These are phyloP conservation scores for Tuber melanosporum DNA, from an alignment of 495 filamentous ascomycete species.

Conservation along the genomic window DNA sequence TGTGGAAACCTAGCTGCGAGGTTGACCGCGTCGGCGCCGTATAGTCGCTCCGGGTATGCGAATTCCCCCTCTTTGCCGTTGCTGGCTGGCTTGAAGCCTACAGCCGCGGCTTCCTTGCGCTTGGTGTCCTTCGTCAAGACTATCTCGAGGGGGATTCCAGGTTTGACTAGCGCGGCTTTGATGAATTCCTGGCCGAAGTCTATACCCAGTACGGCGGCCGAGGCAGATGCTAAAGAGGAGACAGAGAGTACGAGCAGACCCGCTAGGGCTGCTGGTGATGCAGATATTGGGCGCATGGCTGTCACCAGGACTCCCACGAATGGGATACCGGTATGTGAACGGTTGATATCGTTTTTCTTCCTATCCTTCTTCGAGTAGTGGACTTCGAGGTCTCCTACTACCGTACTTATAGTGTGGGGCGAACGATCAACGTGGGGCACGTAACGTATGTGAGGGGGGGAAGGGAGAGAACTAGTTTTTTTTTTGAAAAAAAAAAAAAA, in stretches of 20 bases:
- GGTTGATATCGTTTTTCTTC: slow-evolving; percentile 6
- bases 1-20: slow-evolving; percentile 79
- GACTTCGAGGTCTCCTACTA: not conserved
- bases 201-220: slow-evolving; percentile 76
- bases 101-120: slow-evolving; percentile 84
- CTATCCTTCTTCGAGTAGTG: not conserved
- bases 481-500: not conserved
- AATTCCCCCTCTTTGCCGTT: slow-evolving; percentile 50
- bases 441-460: not conserved
- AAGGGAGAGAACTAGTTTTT: not conserved
- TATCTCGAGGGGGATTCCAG: slow-evolving; percentile 95
- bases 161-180: slow-evolving; percentile 94
- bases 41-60: slow-evolving; percentile 77
- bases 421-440: not conserved
- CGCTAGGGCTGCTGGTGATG: slow-evolving; percentile 30
- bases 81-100: slow-evolving; percentile 82
- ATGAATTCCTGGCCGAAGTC: slow-evolving; percentile 96
- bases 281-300: slow-evolving; percentile 30
- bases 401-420: not conserved
- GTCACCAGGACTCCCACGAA: slow-evolving; percentile 26
- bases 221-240: slow-evolving; percentile 53
- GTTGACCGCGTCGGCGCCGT: slow-evolving; percentile 84
- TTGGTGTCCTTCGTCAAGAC: slow-evolving; percentile 98
- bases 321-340: slow-evolving; percentile 13
- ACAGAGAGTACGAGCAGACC: slow-evolving; percentile 53